Evolutionary conservation across 306 rosid genomes (phyloP).

Genomic region (Prunus salicina): DNA sequence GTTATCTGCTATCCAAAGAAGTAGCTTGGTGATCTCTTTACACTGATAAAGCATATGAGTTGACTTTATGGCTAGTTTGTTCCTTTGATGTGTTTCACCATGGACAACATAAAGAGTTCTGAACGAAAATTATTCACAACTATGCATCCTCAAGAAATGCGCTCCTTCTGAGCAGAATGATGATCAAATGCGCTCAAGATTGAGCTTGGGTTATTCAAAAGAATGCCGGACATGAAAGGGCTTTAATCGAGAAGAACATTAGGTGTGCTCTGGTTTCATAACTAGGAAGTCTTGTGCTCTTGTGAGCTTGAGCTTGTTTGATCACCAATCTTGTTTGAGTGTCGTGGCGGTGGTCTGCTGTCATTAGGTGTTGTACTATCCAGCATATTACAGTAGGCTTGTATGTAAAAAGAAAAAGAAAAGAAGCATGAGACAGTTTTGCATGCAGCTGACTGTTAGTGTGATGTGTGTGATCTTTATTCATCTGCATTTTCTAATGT

Average conservation of each 20-base stretch:
- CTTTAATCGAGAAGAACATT: neutral
- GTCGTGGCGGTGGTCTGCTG: conserved; percentile 23
- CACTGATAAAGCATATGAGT: conserved; percentile 1
- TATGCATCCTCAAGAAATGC: neutral
- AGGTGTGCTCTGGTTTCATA: neutral
- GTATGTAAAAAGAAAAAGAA: neutral
- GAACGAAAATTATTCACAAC: conserved; percentile 36
- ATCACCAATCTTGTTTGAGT: conserved; percentile 18
- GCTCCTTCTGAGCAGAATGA: neutral
- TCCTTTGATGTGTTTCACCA: neutral
- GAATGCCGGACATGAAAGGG: neutral
- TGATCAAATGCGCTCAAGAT: conserved; percentile 36
- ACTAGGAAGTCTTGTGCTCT: neutral
- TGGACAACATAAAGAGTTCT: neutral
- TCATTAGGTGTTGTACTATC: conserved; percentile 19
- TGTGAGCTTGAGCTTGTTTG: conserved; percentile 34
- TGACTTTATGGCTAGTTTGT: neutral
- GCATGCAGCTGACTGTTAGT: conserved; percentile 8
- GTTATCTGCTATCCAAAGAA: conserved; percentile 70
- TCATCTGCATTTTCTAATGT: neutral
- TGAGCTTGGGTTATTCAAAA: neutral
- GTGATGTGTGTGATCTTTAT: conserved; percentile 7
- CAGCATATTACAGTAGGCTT: neutral
- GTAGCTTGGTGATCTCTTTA: conserved; percentile 49
- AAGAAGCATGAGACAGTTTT: neutral